Conservation (phyloP, 1,139 yeast species). For the Geotrichum aggregatum region DNA sequence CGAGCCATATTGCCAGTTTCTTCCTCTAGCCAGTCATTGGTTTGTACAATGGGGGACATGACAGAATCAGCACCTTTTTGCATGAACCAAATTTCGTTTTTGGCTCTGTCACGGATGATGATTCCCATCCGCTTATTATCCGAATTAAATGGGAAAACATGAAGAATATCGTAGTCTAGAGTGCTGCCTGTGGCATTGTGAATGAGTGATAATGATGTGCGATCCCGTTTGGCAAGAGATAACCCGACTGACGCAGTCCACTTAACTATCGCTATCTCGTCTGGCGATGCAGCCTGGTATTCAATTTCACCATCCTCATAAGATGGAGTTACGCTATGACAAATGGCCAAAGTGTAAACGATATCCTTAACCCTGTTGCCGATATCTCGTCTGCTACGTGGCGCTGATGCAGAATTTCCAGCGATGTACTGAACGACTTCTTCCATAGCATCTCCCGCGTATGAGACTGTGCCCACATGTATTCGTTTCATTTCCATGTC, state of each 20-base stretch:
- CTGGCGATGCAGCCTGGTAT: constrained; percentile 98
- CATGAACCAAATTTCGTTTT: constrained; percentile 74
- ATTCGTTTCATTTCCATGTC: constrained; percentile 95
- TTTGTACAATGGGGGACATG: constrained; percentile 78
- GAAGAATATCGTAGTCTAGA: constrained; percentile 62
- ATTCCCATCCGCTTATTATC: constrained; percentile 97
- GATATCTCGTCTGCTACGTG: constrained; percentile 57
- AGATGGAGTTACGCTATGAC: constrained; percentile 94
- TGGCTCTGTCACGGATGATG: constrained; percentile 58
- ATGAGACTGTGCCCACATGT: constrained; percentile 88
- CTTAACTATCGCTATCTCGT: constrained; percentile 93
- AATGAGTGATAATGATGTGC: constrained; percentile 62
- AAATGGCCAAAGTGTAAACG: constrained; percentile 75
- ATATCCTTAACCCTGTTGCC: constrained; percentile 74
- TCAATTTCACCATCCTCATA: constrained; percentile 59
- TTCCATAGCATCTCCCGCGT: constrained; percentile 88
- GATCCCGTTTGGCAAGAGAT: constrained; percentile 72
- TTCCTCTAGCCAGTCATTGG: constrained; percentile 95
- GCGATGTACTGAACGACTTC: constrained; percentile 70
- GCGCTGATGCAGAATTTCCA: constrained; percentile 30
- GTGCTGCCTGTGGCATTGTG: constrained; percentile 58
- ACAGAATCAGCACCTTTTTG: constrained; percentile 97
- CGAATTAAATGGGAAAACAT: constrained; percentile 89
- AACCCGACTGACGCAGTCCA: constrained; percentile 86
- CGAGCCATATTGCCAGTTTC: constrained; percentile 98